A percentile compares a stretch with the other conserved stretches of the same genome.
phyloP scores from a whole-genome alignment of 176 grass and related monocot genomes.

The Aechmea fasciata region DNA sequence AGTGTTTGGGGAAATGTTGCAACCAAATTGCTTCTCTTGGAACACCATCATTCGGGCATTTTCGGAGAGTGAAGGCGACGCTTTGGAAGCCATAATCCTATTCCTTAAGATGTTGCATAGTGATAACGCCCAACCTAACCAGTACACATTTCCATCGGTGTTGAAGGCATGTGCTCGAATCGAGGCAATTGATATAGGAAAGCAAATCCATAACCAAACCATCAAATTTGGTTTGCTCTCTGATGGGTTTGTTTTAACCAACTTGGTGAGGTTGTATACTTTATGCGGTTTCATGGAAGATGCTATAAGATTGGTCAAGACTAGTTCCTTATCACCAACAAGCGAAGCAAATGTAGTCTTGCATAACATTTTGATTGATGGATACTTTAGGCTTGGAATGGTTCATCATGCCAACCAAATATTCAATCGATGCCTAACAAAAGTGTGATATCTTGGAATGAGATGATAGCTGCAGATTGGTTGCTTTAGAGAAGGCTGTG shows the following conservation, averaged over 20 bases:
- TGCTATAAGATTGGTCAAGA: constrained; percentile 34
- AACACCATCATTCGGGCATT: constrained; percentile 35
- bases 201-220: constrained; percentile 28
- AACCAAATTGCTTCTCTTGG: constrained; percentile 37
- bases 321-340: constrained; percentile 1
- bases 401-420: not conserved
- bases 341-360: constrained; percentile 7
- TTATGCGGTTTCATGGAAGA: constrained; percentile 25
- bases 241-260: constrained; percentile 50
- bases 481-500: constrained; percentile 9
- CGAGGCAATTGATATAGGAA: constrained; percentile 13
- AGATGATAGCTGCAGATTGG: constrained; percentile 16
- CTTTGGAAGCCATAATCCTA: constrained; percentile 13
- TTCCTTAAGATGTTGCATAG: constrained; percentile 26
- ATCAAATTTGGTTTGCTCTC: constrained; percentile 22
- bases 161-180: constrained; percentile 54
- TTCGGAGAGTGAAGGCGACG: constrained; percentile 16
- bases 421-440: constrained; percentile 15
- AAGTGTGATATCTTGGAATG: constrained; percentile 20
- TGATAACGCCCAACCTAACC: constrained; percentile 28
- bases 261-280: constrained; percentile 34
- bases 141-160: constrained; percentile 53
- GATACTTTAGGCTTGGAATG: constrained; percentile 16
- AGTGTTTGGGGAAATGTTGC: constrained; percentile 32
- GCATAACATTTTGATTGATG: constrained; percentile 20